phyloP scores from a whole-genome alignment of 2,329 filamentous ascomycete genomes.

The Xylaria sp. region DNA sequence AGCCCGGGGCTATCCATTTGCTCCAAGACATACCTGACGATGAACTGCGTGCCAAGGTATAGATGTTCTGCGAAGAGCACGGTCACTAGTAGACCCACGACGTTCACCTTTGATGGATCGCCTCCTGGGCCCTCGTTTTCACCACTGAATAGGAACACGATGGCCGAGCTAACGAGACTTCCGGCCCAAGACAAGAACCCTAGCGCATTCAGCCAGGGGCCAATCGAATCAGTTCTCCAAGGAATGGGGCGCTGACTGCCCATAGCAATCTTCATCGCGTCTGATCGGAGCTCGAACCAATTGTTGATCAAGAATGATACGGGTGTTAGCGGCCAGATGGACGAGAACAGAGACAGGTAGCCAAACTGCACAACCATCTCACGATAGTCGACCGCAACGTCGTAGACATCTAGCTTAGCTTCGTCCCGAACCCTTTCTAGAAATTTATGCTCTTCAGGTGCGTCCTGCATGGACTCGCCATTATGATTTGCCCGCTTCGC shows the following conservation, averaged over 20 bases:
- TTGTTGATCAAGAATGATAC: slow-evolving; percentile 93
- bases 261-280: slow-evolving; percentile 93
- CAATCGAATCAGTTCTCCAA: slow-evolving; percentile 91
- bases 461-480: slow-evolving; percentile 68
- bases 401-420: slow-evolving; percentile 83
- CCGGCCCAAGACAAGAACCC: slow-evolving; percentile 95
- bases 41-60: slow-evolving; percentile 81
- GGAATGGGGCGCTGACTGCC: slow-evolving; percentile 91
- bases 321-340: slow-evolving; percentile 93
- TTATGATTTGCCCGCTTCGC: slow-evolving; percentile 67
- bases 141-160: slow-evolving; percentile 89
- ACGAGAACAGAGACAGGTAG: slow-evolving; percentile 90
- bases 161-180: slow-evolving; percentile 84
- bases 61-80: slow-evolving; percentile 90
- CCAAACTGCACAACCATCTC: slow-evolving; percentile 91
- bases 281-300: slow-evolving; percentile 93
- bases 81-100: slow-evolving; percentile 82
- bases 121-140: slow-evolving; percentile 73
- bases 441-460: slow-evolving; percentile 82
- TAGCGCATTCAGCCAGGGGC: slow-evolving; percentile 87
- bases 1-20: slow-evolving; percentile 88
- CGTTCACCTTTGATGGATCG: slow-evolving; percentile 75
- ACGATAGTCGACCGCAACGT: slow-evolving; percentile 89
- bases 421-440: slow-evolving; percentile 84
- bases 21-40: slow-evolving; percentile 76